Evolutionary conservation across 345 rosid genomes (phyloP).

Genomic region (Linum lewisii): DNA sequence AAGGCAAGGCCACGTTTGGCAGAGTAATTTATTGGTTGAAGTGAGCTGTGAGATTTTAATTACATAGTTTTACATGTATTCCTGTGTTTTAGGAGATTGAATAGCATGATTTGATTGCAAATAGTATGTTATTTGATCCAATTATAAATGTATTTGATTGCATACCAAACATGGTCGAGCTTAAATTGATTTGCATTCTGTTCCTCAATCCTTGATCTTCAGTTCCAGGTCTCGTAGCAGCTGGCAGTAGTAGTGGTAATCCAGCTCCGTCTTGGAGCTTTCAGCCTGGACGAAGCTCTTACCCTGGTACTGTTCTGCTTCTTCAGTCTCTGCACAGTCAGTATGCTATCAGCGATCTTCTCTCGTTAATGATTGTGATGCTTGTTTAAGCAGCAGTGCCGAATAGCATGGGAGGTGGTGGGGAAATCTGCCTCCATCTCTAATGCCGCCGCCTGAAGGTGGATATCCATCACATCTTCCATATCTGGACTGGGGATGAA

Average conservation of each 20-base stretch:
- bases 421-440: constrained; percentile 81
- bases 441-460: constrained; percentile 75
- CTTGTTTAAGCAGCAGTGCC: constrained; percentile 24
- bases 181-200: neutral
- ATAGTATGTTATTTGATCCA: no score
- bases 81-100: no score
- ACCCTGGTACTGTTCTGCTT: constrained; percentile 16
- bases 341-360: neutral
- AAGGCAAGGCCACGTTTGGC: neutral
- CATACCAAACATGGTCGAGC: no score
- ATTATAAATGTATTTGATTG: no score
- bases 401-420: constrained; percentile 39
- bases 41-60: no score
- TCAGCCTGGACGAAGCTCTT: constrained; percentile 16
- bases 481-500: constrained; percentile 71
- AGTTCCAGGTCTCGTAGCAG: constrained; percentile 10
- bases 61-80: no score
- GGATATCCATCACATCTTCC: constrained; percentile 53
- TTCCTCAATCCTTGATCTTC: neutral
- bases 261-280: constrained; percentile 6
- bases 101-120: no score
- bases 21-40: no score
- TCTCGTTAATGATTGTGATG: neutral
- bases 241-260: constrained; percentile 8
- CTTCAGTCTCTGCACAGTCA: neutral